Base-by-base conservation (phyloP, 2,329 filamentous ascomycete genomes). In the Fusarium luffae region DNA sequence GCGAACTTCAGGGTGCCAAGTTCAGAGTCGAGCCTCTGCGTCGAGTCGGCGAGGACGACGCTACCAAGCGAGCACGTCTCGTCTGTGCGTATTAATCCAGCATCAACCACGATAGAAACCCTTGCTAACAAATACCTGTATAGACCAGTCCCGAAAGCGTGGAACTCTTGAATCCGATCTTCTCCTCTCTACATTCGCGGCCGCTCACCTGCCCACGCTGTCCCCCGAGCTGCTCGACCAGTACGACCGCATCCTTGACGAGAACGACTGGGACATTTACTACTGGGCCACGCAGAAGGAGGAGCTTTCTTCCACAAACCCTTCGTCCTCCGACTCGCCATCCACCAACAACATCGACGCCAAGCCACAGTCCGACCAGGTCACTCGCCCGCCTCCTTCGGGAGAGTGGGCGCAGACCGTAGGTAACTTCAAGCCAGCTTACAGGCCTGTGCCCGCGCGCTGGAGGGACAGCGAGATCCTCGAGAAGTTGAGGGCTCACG, bases 191-290 rank as follows among this genome's bases (percentile, higher is more conserved):
- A 99, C 96, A 71, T 99, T 99, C 79, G 96, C 96, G 70, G 89
- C 95, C 72, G 84, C 85, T 57, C 86, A 97, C 81, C 90, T 99
- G 23, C 84, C 85, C 44, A 83, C 83, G 66, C 97, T 99, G 93
- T 88, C 87, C 2, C 80, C 84, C 8, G 81, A 85, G 52, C 92
- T 97, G 77, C 89, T 98, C 74, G 82, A 88, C 74, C 89, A 97
- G 81, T 98, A 96, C 84, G 95, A 98, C 79, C 84, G 87, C 28
- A 97, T 99, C 84, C 89, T 99, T 59, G 96, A 99, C 81, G 96
- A 99, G 83, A 99, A 99, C 81, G 96, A 99, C 84, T 99, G 96
- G 96, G 96, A 99, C 79, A 98, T 99, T 67, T 99, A 99, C 86
- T 99, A 99, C 86, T 99, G 96, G 96, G 93, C 93, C 5, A 99